These are phyloP conservation scores for Wickerhamomyces rabaulensis DNA, from an alignment of 805 yeast genomes.

Conservation along the genomic window DNA sequence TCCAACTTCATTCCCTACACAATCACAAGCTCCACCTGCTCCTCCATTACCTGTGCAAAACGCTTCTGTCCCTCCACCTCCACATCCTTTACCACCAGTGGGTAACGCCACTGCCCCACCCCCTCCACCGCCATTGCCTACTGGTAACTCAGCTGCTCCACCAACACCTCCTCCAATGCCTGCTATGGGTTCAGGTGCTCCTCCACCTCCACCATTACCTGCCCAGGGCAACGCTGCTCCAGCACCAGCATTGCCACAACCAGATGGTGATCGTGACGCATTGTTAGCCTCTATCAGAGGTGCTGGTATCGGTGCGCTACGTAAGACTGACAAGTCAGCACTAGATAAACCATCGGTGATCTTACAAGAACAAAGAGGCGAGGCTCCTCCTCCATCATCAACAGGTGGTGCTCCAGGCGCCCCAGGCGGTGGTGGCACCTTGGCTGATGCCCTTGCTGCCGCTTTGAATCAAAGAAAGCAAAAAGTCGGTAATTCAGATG, in stretches of 20 bases:
- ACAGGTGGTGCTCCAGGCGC: constrained; percentile 33
- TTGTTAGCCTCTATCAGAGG: constrained; percentile 81
- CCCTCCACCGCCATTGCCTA: constrained; percentile 3
- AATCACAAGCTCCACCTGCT: constrained; percentile 2
- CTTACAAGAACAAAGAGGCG: constrained; percentile 69
- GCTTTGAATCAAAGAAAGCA: constrained; percentile 80
- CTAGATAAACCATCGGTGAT: constrained; percentile 74
- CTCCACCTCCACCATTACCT: constrained; percentile 28
- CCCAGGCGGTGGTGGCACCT: constrained; percentile 50
- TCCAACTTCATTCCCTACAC: constrained; percentile 9
- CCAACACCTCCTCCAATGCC: constrained; percentile 25
- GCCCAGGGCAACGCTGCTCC: constrained; percentile 6
- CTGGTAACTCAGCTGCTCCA: constrained; percentile 9
- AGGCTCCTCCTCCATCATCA: constrained; percentile 35
- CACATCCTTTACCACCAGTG: constrained; percentile 3
- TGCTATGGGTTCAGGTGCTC: constrained; percentile 18
- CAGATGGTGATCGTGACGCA: constrained; percentile 68
- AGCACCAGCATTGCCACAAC: constrained; percentile 26
- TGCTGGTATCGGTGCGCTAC: constrained; percentile 62
- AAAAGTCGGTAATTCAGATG: constrained; percentile 77
- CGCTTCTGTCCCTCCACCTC: constrained; percentile 1
- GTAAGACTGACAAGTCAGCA: constrained; percentile 77
- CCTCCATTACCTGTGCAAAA: background rate
- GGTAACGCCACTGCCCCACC: background rate
- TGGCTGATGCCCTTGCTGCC: constrained; percentile 85